phyloP scores from a whole-genome alignment of 352 stramenopile species.

The Pythium phragmiticola region DNA sequence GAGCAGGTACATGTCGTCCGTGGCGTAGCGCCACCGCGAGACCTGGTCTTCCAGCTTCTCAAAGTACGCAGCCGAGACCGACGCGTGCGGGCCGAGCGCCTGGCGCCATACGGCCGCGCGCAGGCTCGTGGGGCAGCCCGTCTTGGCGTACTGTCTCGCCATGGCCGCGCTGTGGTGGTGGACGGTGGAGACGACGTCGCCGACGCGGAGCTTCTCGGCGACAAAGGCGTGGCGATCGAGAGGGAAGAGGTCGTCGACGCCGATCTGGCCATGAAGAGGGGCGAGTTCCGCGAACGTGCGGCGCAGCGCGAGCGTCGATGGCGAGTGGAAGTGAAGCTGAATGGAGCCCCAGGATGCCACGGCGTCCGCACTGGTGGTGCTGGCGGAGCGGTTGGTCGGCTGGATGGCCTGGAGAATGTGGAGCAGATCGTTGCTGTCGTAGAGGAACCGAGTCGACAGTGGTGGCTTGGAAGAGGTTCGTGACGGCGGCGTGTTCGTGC shows the following conservation, averaged over 20 bases:
- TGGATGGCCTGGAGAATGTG: constrained; percentile 63
- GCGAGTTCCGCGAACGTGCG: constrained; percentile 52
- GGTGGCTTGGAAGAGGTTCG: constrained; percentile 19
- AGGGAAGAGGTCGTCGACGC: constrained; percentile 64
- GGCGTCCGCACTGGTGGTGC: not conserved
- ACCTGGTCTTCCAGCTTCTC: constrained; percentile 41
- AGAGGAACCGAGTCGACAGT: constrained; percentile 50
- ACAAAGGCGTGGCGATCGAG: constrained; percentile 53
- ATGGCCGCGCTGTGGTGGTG: constrained; percentile 62
- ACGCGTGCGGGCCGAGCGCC: constrained; percentile 32
- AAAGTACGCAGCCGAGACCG: constrained; percentile 34
- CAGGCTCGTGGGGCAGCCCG: constrained; percentile 56
- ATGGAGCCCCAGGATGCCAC: constrained; percentile 42
- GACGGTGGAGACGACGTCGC: constrained; percentile 47
- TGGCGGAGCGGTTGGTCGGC: constrained; percentile 38
- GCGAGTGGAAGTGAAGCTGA: constrained; percentile 49
- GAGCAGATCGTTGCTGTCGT: constrained; percentile 71
- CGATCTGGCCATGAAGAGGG: constrained; percentile 52
- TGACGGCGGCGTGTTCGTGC: constrained; percentile 1
- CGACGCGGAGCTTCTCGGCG: constrained; percentile 61
- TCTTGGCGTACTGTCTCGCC: constrained; percentile 77
- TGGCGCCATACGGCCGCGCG: constrained; percentile 67
- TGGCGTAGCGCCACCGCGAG: constrained; percentile 45
- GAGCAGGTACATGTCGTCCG: constrained; percentile 78
- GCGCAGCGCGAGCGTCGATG: constrained; percentile 41